Evolutionary conservation across 1,284 basidiomycete species (phyloP).

Genomic region (Rhizopogon parksii): DNA sequence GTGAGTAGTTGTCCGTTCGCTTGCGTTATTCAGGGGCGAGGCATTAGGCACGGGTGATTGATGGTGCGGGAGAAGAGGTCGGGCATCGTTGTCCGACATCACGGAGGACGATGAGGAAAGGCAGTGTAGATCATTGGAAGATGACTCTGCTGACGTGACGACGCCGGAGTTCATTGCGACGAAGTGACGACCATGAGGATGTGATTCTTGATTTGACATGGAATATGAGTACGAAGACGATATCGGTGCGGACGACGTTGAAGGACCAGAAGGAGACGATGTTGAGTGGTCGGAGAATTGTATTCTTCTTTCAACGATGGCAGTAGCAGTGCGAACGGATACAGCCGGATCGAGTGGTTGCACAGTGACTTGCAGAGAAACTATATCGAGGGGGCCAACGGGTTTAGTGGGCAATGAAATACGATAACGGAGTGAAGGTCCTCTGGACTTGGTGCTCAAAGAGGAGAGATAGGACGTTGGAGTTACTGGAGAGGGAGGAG

Average conservation of each 20-base stretch:
- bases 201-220: slow-evolving; percentile 17
- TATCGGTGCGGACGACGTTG: slow-evolving; percentile 15
- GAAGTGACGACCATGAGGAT: slow-evolving; percentile 14
- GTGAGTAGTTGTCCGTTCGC: slow-evolving; percentile 36
- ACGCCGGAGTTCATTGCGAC: not conserved
- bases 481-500: slow-evolving; percentile 27
- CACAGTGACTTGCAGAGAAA: slow-evolving; percentile 46
- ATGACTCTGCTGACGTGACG: slow-evolving; percentile 17
- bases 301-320: slow-evolving; percentile 52
- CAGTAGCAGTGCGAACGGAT: slow-evolving; percentile 46
- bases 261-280: slow-evolving; percentile 14
- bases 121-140: slow-evolving; percentile 23
- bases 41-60: slow-evolving; percentile 14
- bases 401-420: slow-evolving; percentile 39
- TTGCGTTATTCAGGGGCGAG: slow-evolving; percentile 12
- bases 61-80: slow-evolving; percentile 22
- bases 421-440: slow-evolving; percentile 42
- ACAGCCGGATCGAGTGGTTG: slow-evolving; percentile 40
- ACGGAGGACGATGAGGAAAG: slow-evolving; percentile 30
- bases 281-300: slow-evolving; percentile 36
- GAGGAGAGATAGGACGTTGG: slow-evolving; percentile 32
- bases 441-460: slow-evolving; percentile 39
- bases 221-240: slow-evolving; percentile 16
- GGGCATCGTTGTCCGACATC: slow-evolving; percentile 32
- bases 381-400: slow-evolving; percentile 51